These are phyloP conservation scores for Rhynchosporium secalis DNA, from an alignment of 2,329 filamentous ascomycete species.

Conservation along the genomic window DNA sequence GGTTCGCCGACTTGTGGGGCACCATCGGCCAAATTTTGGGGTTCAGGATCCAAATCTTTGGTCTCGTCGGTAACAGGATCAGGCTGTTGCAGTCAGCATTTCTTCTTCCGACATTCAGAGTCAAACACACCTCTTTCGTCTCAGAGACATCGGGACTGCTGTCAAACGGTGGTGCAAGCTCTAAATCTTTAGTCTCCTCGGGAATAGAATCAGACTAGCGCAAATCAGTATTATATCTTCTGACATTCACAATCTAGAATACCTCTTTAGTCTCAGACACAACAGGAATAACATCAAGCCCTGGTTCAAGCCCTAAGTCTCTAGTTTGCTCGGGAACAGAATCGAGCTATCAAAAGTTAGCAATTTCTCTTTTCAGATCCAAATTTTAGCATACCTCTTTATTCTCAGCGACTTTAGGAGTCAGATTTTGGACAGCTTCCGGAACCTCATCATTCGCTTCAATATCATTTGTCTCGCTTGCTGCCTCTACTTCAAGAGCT, in stretches of 20 bases:
- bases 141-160: not conserved
- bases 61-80: too few species aligned
- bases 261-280: not conserved
- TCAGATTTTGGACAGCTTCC: not conserved
- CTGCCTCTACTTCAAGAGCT: too few species aligned
- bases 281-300: not conserved
- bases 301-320: not conserved
- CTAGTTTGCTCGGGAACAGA: not conserved
- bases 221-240: not conserved
- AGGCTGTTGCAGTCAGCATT: too few species aligned
- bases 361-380: not conserved
- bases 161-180: not conserved
- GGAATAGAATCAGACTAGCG: not conserved
- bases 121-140: too few species aligned
- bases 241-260: not conserved
- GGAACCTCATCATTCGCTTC: not conserved
- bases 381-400: not conserved
- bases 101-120: too few species aligned
- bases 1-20: too few species aligned
- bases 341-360: not conserved
- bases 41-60: too few species aligned
- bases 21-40: too few species aligned
- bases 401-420: not conserved
- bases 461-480: conserved; percentile 1
- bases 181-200: conserved; percentile 13